Evolutionary conservation across 345 rosid genomes (phyloP).

Genomic region (Conringia planisiliqua): DNA sequence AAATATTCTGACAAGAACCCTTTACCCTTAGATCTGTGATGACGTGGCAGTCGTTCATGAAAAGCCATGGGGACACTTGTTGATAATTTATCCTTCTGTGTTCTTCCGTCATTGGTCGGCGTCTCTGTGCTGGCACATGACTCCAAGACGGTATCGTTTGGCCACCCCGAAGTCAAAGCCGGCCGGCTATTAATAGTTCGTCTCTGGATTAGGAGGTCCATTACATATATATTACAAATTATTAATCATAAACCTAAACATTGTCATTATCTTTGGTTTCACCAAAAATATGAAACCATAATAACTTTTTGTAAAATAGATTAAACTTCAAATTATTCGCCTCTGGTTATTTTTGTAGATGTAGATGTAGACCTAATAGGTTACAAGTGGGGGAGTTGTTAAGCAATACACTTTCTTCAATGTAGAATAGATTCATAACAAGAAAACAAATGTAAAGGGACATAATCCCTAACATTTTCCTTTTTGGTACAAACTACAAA

Average conservation of each 20-base stretch:
- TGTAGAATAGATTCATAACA: neutral
- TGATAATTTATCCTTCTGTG: neutral
- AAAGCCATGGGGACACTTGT: constrained; percentile 20
- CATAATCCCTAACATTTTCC: neutral
- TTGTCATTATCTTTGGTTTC: neutral
- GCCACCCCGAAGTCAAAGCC: constrained; percentile 17
- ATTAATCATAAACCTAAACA: neutral
- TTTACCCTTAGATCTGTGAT: neutral
- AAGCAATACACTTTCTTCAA: neutral
- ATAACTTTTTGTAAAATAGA: neutral
- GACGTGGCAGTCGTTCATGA: constrained; percentile 15
- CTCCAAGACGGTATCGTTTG: constrained; percentile 7
- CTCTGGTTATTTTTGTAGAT: neutral
- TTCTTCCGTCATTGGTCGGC: constrained; percentile 22
- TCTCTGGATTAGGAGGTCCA: neutral
- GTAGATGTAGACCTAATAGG: neutral
- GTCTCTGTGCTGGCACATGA: constrained; percentile 9
- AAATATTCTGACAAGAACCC: constrained; percentile 4
- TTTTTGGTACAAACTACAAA: neutral
- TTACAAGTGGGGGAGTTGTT: neutral
- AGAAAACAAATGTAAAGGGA: too few species aligned
- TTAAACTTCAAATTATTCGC: neutral
- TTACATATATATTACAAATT: neutral
- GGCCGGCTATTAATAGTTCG: neutral
- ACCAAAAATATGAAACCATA: neutral